Base-by-base conservation (phyloP, 495 filamentous ascomycete genomes). In the Talaromyces trachyspermus region DNA sequence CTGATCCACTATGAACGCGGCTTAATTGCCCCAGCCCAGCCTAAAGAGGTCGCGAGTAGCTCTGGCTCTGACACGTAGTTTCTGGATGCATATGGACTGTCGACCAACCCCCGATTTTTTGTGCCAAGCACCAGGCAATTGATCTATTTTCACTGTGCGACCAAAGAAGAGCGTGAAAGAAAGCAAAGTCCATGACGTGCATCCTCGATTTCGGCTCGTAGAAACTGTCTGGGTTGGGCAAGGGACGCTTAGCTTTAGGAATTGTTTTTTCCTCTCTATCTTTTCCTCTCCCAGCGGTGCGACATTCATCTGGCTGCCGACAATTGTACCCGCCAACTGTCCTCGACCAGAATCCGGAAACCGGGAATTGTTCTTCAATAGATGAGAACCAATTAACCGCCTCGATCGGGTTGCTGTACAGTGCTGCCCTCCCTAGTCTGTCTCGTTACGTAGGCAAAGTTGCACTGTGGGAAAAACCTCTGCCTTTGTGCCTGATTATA, bases 61-160 rank as follows among this genome's bases (percentile, higher is more conserved):
- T 49, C 26, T 42, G 38, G 46, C 46, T 40, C 46, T 46, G 44
- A 46, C 44, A 46, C 44, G 44, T 46, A 46, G 44, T 46, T 46
- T 37, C 19, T 32, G 27, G 29, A 37, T 46, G 44, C 44, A 46
- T 46, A 46, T 23, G 22, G 39, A 33, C 43, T 49, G 27, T 18
- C 27, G 20, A 10, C 46, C 46, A 22, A 40, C 46, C 38, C 46
- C 46, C 23, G n/a, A 25, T 36, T 49, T 27, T 49, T 40, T 14
- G 26, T 17, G 33, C 35, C 46, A 37, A 36, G 27, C 14, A 33
- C 17, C 30, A 29, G 37, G 18, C 44, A 36, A 46, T 26, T 35
- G 30, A 9, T 36, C 35, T 20, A 27, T 23, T 15, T 29, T 36
- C 37, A 27, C 38, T 23, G 46, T 49, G 23, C 35, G 14, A 49